A percentile compares a stretch with the other conserved stretches of the same genome.
These are phyloP conservation scores for Aspergillus fijiensis DNA, from an alignment of 2,329 filamentous ascomycete genomes.

Conservation along the genomic window DNA sequence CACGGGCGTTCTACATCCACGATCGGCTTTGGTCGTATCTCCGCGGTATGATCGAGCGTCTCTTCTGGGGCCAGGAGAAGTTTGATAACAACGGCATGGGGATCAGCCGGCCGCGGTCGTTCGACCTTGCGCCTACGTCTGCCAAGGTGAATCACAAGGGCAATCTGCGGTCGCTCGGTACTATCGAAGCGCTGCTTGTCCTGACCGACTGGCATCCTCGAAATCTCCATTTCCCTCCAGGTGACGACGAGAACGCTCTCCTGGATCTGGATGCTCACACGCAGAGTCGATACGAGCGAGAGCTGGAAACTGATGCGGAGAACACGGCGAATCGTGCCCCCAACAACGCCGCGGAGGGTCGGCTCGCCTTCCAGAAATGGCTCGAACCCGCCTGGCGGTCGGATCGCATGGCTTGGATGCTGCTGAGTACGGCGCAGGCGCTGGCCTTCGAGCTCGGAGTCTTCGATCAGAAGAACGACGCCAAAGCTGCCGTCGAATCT, in stretches of 20 bases:
- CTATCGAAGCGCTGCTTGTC: slow-evolving; percentile 90
- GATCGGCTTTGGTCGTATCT: slow-evolving; percentile 94
- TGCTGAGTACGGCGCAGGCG: slow-evolving; percentile 85
- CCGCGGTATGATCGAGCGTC: slow-evolving; percentile 89
- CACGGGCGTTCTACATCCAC: slow-evolving; percentile 86
- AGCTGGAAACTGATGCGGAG: slow-evolving; percentile 41
- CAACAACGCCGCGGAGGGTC: slow-evolving; percentile 69
- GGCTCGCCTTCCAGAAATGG: slow-evolving; percentile 84
- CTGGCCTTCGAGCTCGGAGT: slow-evolving; percentile 92
- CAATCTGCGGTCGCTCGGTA: slow-evolving; percentile 84
- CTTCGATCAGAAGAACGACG: slow-evolving; percentile 85
- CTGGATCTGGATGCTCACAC: slow-evolving; percentile 68
- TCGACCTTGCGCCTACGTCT: slow-evolving; percentile 61
- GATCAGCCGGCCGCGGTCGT: slow-evolving; percentile 67
- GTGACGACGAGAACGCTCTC: slow-evolving; percentile 64
- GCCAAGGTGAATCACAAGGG: slow-evolving; percentile 60
- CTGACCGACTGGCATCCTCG: slow-evolving; percentile 97
- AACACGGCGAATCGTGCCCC: slow-evolving; percentile 47
- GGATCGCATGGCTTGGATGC: slow-evolving; percentile 97
- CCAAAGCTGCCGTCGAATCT: slow-evolving; percentile 54
- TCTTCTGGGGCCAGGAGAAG: slow-evolving; percentile 94
- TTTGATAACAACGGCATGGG: slow-evolving; percentile 70
- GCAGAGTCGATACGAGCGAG: slow-evolving; percentile 54
- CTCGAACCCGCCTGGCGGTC: slow-evolving; percentile 93
- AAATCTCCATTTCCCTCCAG: slow-evolving; percentile 84